Percentiles rank a stretch among this genome's conserved stretches.
phyloP scores from a whole-genome alignment of 148 eudicot species.

The Agrostemma githago region DNA sequence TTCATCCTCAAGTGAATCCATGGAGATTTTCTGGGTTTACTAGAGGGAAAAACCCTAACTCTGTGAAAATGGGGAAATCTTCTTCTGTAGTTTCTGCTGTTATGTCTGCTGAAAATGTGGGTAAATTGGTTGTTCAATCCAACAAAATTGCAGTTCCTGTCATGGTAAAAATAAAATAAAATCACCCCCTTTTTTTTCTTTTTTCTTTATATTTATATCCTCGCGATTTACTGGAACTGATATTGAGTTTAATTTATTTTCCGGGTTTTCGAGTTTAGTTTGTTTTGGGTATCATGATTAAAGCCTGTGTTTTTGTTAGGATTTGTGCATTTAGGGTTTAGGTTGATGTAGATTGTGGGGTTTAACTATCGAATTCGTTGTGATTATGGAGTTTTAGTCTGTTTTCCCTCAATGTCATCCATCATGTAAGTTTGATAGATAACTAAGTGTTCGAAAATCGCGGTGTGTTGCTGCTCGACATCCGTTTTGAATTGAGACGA shows the following conservation, averaged over 20 bases:
- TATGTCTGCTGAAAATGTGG: conserved; percentile 27
- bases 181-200: background rate
- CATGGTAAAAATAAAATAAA: conserved; percentile 29
- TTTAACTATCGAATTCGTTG: background rate
- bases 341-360: background rate
- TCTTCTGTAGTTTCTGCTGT: conserved; percentile 12
- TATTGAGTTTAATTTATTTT: background rate
- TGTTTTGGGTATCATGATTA: background rate
- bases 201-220: background rate
- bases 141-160: conserved; percentile 34
- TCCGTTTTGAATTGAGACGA: too few species aligned
- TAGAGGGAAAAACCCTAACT: conserved; percentile 12
- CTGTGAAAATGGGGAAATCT: conserved; percentile 15
- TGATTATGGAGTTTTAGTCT: background rate
- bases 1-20: conserved; percentile 22
- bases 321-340: background rate
- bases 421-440: background rate
- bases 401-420: background rate
- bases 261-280: background rate
- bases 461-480: too few species aligned
- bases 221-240: too few species aligned
- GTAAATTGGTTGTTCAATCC: conserved; percentile 20
- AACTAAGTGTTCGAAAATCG: too few species aligned
- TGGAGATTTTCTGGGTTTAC: conserved; percentile 18
- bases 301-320: background rate